Conservation (phyloP, 108 stramenopile genomes). For the Fragilariopsis cylindrus region DNA sequence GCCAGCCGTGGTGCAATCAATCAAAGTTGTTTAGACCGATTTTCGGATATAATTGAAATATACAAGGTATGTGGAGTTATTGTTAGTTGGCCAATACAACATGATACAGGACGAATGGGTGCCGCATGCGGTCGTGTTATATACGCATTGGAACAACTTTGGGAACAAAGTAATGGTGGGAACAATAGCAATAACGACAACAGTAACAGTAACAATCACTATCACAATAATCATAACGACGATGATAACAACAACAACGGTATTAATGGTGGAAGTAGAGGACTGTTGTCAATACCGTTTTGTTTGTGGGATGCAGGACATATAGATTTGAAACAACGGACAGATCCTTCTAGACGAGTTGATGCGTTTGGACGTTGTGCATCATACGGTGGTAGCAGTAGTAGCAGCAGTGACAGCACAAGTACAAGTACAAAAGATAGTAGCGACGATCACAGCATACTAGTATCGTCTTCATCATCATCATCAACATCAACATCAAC, state of each 20-base stretch:
- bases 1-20: conserved; percentile 8
- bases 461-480: background rate
- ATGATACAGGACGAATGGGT: conserved; percentile 40
- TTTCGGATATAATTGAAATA: conserved; percentile 22
- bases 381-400: conserved; percentile 18
- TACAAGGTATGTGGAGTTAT: conserved; percentile 49
- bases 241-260: background rate
- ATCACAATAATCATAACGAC: background rate
- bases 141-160: conserved; percentile 36
- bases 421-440: background rate
- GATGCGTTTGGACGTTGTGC: conserved; percentile 38
- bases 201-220: background rate
- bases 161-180: conserved; percentile 15
- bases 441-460: background rate
- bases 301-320: conserved; percentile 38
- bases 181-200: background rate
- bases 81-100: conserved; percentile 49
- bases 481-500: background rate
- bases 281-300: conserved; percentile 21
- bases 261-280: background rate
- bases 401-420: background rate
- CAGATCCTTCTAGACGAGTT: conserved; percentile 16
- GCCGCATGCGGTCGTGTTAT: conserved; percentile 43
- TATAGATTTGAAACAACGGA: conserved; percentile 16
- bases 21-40: conserved; percentile 18